Conservation (phyloP, 108 stramenopile genomes). For the Nitzschia sp. region DNA sequence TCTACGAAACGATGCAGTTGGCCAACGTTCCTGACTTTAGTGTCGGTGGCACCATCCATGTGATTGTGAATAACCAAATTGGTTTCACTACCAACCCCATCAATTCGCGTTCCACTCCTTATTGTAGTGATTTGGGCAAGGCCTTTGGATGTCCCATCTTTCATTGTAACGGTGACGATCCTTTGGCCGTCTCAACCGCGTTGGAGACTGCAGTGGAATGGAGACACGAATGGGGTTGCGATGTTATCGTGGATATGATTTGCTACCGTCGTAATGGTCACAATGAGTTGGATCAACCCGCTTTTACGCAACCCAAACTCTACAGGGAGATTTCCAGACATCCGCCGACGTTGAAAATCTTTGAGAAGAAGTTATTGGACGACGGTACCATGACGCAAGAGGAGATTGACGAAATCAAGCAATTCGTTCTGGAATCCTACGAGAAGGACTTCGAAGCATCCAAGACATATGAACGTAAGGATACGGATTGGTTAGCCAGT, state of each 20-base stretch:
- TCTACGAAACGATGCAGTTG: conserved; percentile 99
- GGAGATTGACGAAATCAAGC: conserved; percentile 82
- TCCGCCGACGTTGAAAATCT: conserved; percentile 88
- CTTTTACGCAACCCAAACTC: conserved; percentile 96
- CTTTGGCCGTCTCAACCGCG: conserved; percentile 93
- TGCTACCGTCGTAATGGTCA: conserved; percentile 99
- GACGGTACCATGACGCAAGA: conserved; percentile 86
- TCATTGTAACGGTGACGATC: conserved; percentile 99
- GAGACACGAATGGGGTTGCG: conserved; percentile 94
- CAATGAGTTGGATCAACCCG: conserved; percentile 99
- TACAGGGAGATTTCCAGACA: conserved; percentile 91
- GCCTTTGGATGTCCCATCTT: conserved; percentile 99
- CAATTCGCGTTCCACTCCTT: conserved; percentile 93
- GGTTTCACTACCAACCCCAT: conserved; percentile 98
- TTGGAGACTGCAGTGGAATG: conserved; percentile 98
- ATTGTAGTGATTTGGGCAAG: conserved; percentile 98
- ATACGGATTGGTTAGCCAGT: conserved; percentile 92
- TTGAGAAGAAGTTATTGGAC: conserved; percentile 76
- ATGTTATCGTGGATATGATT: conserved; percentile 98
- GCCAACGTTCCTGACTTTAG: conserved; percentile 88
- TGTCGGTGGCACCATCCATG: conserved; percentile 99
- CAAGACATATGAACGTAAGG: conserved; percentile 84
- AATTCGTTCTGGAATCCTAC: conserved; percentile 79
- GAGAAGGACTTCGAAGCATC: conserved; percentile 89
- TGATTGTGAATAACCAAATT: conserved; percentile 99